Conservation (phyloP, 2,329 filamentous ascomycete genomes). For the Paraconiothyrium brasiliense region DNA sequence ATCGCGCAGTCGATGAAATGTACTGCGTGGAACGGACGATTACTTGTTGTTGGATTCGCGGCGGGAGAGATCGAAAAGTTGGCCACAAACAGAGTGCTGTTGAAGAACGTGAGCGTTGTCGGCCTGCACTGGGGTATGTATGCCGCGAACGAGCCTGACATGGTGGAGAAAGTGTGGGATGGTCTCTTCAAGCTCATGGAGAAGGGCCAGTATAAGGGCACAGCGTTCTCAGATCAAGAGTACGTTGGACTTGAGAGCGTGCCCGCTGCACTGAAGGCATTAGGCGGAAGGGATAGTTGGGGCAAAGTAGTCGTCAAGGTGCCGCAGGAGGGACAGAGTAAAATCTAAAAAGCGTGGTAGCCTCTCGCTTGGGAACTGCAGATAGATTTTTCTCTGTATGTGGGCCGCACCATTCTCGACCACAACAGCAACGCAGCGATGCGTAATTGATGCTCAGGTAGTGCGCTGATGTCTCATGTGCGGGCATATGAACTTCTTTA, state of each 20-base stretch:
- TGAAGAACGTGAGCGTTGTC: constrained; percentile 93
- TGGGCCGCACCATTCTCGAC: not conserved
- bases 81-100: constrained; percentile 86
- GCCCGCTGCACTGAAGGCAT: constrained; percentile 76
- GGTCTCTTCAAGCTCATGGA: constrained; percentile 82
- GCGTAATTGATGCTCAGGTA: not conserved
- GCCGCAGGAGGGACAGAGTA: constrained; percentile 63
- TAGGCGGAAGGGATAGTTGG: constrained; percentile 88
- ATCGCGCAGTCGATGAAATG: constrained; percentile 90
- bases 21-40: constrained; percentile 88
- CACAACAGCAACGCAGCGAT: not conserved
- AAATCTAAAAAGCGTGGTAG: constrained; percentile 31
- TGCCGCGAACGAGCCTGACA: constrained; percentile 74
- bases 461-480: not conserved
- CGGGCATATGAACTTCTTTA: not conserved
- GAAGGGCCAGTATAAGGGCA: constrained; percentile 81
- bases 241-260: constrained; percentile 85
- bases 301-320: constrained; percentile 94
- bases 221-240: constrained; percentile 81
- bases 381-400: constrained; percentile 1
- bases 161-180: constrained; percentile 78
- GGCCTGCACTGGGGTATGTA: constrained; percentile 95
- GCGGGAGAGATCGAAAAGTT: constrained; percentile 89
- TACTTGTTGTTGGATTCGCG: constrained; percentile 90
- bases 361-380: not conserved